Percentiles rank a stretch among this genome's conserved stretches.
phyloP scores from a whole-genome alignment of 2,329 filamentous ascomycete species.

The Microascus cirrosus region DNA sequence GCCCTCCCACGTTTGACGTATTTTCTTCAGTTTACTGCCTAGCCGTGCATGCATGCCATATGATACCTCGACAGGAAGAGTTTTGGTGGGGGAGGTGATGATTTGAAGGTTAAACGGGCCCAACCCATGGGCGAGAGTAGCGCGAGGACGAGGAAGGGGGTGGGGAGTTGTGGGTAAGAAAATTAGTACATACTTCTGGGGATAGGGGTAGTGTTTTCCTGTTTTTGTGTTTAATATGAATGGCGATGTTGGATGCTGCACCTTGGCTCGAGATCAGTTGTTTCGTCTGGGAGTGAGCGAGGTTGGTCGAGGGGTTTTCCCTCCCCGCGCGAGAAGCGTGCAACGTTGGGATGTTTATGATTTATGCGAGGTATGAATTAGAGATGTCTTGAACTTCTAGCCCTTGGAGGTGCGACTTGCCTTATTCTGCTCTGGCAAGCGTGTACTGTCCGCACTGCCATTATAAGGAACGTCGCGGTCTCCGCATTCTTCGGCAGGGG shows the following conservation, averaged over 20 bases:
- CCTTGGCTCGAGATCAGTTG: neutral
- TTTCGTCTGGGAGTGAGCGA: too few relatives aligned
- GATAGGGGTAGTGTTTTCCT: neutral
- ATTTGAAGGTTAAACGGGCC: neutral
- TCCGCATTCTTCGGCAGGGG: too few relatives aligned
- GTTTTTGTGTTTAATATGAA: neutral
- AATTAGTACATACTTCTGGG: neutral
- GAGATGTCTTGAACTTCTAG: too few relatives aligned
- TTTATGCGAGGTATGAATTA: too few relatives aligned
- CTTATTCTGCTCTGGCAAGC: too few relatives aligned
- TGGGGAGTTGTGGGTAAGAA: neutral
- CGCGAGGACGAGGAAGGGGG: neutral
- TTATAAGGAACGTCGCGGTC: too few relatives aligned
- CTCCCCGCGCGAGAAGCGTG: too few relatives aligned
- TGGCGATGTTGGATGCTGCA: neutral
- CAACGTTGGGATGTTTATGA: too few relatives aligned
- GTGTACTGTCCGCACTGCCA: too few relatives aligned
- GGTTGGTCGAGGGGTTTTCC: too few relatives aligned
- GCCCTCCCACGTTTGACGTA: neutral
- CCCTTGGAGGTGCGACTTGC: too few relatives aligned
- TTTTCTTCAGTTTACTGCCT: neutral
- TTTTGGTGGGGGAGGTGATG: neutral
- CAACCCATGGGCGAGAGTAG: neutral
- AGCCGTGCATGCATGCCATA: conserved; percentile 3
- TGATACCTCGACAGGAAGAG: neutral